Base-by-base conservation (phyloP, 345 rosid species). In the Excoecaria agallocha region DNA sequence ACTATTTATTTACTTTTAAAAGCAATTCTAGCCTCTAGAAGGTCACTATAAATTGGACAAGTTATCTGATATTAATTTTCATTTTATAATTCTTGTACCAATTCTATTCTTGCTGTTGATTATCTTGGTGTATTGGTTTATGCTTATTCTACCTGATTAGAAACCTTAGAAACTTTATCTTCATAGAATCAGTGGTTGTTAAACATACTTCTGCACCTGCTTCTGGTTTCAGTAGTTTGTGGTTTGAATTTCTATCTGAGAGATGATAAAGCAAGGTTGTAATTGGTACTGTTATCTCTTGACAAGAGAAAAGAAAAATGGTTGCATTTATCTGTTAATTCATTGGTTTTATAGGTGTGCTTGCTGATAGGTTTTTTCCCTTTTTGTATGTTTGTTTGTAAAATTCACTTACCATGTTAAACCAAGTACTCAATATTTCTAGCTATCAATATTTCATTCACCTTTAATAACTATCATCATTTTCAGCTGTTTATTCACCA, bases 1-100 rank as follows among this genome's bases (percentile, higher is more conserved):
- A 30, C 30, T 30, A 17, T 68, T 35, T 41, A 17, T 41, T 66
- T 58, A 43, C 3, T 48, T 48, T 24, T 8, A 2, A 12, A 11
- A 16, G 55, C 43, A 24, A 50, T 30, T 16, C 22, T 5, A 62
- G 30, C 30, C 46, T 16, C 22, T 5, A 62, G 30, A 35, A 38
- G 25, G 39, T 65, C 64, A 20, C 24, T 39, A 64, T 39, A n/a
- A 43, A 45, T 59, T 70, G 20, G 73, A 71, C 66, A 20, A 30
- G 20, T 46, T 64, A 16, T 41, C 51, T 41, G 16, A 64, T 39
- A 22, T 48, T 37, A n/a, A 57, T 59, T 55, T 15, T 38, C 19
- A n/a, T 43, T 38, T 37, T 38, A 38, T 70, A 25, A 24, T 69
- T 54, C 48, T 51, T 37, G 55, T 46, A 22, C 46, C 19, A 0